Conservation (phyloP, 2,329 filamentous ascomycete genomes). For the Chrysosporium keratinophilum region DNA sequence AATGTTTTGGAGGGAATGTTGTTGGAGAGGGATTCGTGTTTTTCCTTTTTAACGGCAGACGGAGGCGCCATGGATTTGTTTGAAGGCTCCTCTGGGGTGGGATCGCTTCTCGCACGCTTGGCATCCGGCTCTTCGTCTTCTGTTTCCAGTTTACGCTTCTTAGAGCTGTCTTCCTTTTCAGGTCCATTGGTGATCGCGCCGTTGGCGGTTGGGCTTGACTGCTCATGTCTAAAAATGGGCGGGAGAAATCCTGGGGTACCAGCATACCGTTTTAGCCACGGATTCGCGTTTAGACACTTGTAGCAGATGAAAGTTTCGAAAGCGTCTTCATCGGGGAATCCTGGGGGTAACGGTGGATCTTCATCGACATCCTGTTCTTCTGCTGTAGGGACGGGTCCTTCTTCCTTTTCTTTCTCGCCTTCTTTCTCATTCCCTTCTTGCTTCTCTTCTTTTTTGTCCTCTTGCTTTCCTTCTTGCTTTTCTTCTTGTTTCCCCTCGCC, state of each 20-base stretch:
- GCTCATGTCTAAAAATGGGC: constrained; percentile 49
- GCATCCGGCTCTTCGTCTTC: constrained; percentile 38
- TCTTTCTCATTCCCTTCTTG: too few relatives aligned
- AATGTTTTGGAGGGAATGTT: constrained; percentile 49
- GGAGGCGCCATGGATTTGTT: constrained; percentile 16
- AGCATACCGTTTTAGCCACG: constrained; percentile 87
- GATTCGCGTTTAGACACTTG: constrained; percentile 76
- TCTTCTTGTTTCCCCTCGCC: constrained; percentile 3
- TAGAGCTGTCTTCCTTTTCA: constrained; percentile 26
- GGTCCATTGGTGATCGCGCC: not conserved
- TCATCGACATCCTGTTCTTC: constrained; percentile 38
- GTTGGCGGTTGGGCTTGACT: constrained; percentile 10
- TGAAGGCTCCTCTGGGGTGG: not conserved
- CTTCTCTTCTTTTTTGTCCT: not conserved
- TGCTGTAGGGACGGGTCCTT: constrained; percentile 13
- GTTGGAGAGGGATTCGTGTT: constrained; percentile 49
- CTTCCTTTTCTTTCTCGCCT: constrained; percentile 18
- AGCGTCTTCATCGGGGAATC: constrained; percentile 78
- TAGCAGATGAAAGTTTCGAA: constrained; percentile 91
- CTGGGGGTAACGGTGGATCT: constrained; percentile 61
- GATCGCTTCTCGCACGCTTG: constrained; percentile 39
- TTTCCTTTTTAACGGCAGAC: constrained; percentile 39
- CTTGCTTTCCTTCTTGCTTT: not conserved
- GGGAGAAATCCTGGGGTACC: constrained; percentile 68
- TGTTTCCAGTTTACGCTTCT: constrained; percentile 57